These are phyloP conservation scores for Fusarium bulbicola DNA, from an alignment of 2,329 filamentous ascomycete species.

Conservation along the genomic window DNA sequence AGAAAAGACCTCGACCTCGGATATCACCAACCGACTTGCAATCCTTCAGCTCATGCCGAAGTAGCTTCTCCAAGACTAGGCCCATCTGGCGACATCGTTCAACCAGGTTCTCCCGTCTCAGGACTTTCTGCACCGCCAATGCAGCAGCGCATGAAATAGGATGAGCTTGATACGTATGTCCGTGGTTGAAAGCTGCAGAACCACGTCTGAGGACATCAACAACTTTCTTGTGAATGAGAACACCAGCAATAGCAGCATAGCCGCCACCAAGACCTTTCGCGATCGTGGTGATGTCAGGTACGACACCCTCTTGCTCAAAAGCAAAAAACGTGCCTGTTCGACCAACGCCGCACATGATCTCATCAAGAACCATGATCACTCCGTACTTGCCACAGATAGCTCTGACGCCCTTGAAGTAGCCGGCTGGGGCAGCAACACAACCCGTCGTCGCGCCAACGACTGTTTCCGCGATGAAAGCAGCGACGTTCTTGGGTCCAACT, in stretches of 20 bases:
- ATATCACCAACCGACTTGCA: constrained; percentile 6
- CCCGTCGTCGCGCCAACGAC: constrained; percentile 64
- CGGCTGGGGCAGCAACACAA: constrained; percentile 9
- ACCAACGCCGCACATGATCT: constrained; percentile 68
- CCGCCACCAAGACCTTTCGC: constrained; percentile 62
- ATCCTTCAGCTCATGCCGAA: neutral
- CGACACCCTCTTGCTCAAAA: constrained; percentile 53
- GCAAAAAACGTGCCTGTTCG: constrained; percentile 67
- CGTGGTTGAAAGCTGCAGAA: constrained; percentile 56
- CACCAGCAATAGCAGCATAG: constrained; percentile 66
- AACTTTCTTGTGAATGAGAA: constrained; percentile 64
- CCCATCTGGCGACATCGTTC: constrained; percentile 67
- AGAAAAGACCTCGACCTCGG: constrained; percentile 49
- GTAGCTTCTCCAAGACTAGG: neutral
- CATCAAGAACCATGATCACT: constrained; percentile 68
- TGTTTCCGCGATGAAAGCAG: constrained; percentile 68
- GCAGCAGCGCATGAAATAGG: constrained; percentile 68
- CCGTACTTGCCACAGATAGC: constrained; percentile 61
- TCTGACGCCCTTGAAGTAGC: constrained; percentile 27
- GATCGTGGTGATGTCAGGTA: constrained; percentile 42
- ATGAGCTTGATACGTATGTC: constrained; percentile 70
- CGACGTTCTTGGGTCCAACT: constrained; percentile 1
- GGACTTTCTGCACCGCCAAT: constrained; percentile 68
- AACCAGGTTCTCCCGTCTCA: constrained; percentile 66
- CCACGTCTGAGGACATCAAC: constrained; percentile 53